These are phyloP conservation scores for Silene noctiflora DNA, from an alignment of 179 eudicot genomes.

Conservation along the genomic window DNA sequence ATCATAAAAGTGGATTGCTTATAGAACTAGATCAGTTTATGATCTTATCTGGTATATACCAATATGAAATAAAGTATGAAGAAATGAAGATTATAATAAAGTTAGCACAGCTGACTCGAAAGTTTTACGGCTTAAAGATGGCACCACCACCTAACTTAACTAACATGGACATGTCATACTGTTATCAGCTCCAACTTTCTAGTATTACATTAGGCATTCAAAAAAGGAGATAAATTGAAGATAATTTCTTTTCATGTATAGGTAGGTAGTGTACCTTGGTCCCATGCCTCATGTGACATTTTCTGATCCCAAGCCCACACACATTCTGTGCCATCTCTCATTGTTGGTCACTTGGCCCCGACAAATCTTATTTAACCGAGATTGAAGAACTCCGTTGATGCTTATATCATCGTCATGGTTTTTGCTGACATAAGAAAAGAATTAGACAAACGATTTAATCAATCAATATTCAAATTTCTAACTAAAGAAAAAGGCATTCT, in stretches of 20 bases:
- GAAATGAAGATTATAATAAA: neutral
- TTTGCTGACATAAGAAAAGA: neutral
- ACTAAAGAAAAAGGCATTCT: neutral
- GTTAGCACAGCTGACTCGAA: slow-evolving; percentile 9
- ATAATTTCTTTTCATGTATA: neutral
- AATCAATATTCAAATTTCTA: neutral
- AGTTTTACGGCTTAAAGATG: slow-evolving; percentile 10
- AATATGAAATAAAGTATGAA: neutral
- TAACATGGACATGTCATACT: slow-evolving; percentile 8
- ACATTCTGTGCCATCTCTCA: neutral
- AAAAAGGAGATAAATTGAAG: neutral
- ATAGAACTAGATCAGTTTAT: neutral
- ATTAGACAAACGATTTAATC: neutral
- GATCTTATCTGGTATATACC: neutral
- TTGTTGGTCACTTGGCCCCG: neutral
- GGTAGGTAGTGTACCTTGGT: neutral
- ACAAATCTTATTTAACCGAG: neutral
- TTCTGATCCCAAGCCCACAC: too few relatives aligned
- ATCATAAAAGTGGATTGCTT: neutral
- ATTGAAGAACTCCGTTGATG: neutral
- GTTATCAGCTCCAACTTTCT: neutral
- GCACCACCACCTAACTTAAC: slow-evolving; percentile 10
- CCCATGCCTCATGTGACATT: neutral
- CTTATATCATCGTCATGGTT: neutral
- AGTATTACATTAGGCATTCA: neutral